A percentile compares a stretch with the other conserved stretches of the same genome.
Evolutionary conservation across 208 protist species (phyloP).

Genomic region (Acanthamoeba triangularis): DNA sequence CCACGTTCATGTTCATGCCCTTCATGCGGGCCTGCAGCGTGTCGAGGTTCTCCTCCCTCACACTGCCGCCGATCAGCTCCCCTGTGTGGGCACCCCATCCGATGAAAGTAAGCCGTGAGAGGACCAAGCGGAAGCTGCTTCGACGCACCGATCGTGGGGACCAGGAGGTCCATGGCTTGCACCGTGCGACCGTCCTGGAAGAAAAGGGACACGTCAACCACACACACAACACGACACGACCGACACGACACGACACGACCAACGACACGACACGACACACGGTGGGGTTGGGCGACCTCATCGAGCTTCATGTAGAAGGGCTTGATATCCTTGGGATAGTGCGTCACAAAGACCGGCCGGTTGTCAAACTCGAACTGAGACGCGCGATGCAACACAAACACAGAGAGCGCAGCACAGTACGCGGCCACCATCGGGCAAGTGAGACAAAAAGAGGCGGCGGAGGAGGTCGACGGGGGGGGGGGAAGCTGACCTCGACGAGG

Average conservation of each 20-base stretch:
- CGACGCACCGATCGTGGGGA: constrained; percentile 88
- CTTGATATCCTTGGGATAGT: constrained; percentile 92
- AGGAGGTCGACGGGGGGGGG: neutral
- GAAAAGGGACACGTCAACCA: neutral
- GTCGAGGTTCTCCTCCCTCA: constrained; percentile 84
- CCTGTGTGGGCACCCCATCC: neutral
- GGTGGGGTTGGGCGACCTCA: constrained; percentile 70
- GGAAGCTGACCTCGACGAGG: constrained; percentile 37
- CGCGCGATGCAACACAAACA: no score
- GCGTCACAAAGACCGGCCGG: constrained; percentile 86
- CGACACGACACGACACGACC: neutral
- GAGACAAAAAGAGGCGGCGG: neutral
- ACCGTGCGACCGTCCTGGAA: constrained; percentile 39
- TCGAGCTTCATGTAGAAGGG: constrained; percentile 91
- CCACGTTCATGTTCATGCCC: constrained; percentile 63
- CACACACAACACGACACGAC: constrained; percentile 80
- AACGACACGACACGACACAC: constrained; percentile 77
- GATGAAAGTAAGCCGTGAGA: neutral
- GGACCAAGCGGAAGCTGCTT: neutral
- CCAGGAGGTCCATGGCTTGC: constrained; percentile 88
- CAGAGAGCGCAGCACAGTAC: no score
- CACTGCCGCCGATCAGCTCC: constrained; percentile 92
- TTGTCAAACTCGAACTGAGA: constrained; percentile 51
- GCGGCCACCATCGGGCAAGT: neutral
- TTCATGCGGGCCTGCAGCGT: constrained; percentile 38